Evolutionary conservation across 2,329 filamentous ascomycete species (phyloP).

Genomic region (Aspergillus caelatus): DNA sequence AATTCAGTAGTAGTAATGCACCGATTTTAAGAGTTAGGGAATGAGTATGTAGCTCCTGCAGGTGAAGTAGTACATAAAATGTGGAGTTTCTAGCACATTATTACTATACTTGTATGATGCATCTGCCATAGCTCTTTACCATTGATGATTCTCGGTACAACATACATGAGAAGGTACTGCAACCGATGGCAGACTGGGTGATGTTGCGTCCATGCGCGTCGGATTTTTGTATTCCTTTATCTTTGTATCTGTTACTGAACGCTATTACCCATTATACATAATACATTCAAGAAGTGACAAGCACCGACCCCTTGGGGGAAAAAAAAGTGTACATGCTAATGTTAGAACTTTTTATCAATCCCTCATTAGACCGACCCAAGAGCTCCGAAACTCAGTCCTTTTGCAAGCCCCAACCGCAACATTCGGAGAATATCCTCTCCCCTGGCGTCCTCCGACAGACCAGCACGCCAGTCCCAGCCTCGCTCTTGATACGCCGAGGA

Average conservation of each 20-base stretch:
- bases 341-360: constrained; percentile 1
- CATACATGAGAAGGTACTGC: neutral
- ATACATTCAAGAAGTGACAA: neutral
- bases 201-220: neutral
- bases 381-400: constrained; percentile 61
- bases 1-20: no score
- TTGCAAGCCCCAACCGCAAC: constrained; percentile 72
- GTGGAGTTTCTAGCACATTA: neutral
- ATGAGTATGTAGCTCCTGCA: neutral
- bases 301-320: neutral
- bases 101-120: neutral
- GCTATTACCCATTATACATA: constrained; percentile 1
- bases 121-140: neutral
- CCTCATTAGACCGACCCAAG: constrained; percentile 28
- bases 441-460: constrained; percentile 59
- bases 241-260: neutral
- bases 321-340: neutral
- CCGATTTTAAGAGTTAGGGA: no score
- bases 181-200: neutral
- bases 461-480: constrained; percentile 73
- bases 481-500: constrained; percentile 47
- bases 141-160: neutral
- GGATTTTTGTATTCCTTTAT: neutral
- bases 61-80: neutral
- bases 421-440: constrained; percentile 72